Evolutionary conservation across 2,329 filamentous ascomycete species (phyloP), one percentile per base, ranked within the genome.

Genomic region (Diaporthe ilicicola): DNA sequence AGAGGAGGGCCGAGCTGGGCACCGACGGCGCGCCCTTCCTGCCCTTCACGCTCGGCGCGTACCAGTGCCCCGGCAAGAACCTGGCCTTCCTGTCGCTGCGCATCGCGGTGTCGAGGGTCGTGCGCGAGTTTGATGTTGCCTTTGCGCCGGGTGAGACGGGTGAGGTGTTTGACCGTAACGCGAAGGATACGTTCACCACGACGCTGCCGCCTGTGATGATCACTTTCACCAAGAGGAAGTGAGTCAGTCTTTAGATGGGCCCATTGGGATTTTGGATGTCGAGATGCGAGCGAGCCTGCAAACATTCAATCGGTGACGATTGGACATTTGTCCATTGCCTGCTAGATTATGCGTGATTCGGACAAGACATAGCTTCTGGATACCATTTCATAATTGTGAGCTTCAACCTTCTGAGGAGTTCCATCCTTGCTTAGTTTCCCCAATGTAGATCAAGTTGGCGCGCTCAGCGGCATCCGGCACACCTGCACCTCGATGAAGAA

Each of bases 121-220:
- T 67, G 8, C 69, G 73, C 53, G 61, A 73, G 7, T 76, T 75
- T 24, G 74, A 76, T 48, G 66, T 77, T 27, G 55, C 67, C 0
- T 77, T 77, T 29, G 76, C 75, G 8, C 74, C 75, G 4, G 76
- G 75, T 1, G 76, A 76, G 56, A 71, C 66, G 1, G 74, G 72
- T 1, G 73, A 75, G 51, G 29, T 24, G 15, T 77, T 77, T 46
- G 74, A 77, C 39, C 68, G 68, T 2, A 74, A 73, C 4, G 59
- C 67, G 1, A 51, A 72, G 50, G 75, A 77, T 15, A 72, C 70
- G 1, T 75, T 77, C 24, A 75, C 74, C 1, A 74, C 70, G 13
- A 59, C 34, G 12, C 39, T 75, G 8, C 24, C 39, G 8, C 70
- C 73, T 2, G 19, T 77, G 17, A 71, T 54, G 69, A 55, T 76